Evolutionary conservation across 768 basidiomycete genomes (phyloP).

Genomic region (Holtermanniella nyarrowii): DNA sequence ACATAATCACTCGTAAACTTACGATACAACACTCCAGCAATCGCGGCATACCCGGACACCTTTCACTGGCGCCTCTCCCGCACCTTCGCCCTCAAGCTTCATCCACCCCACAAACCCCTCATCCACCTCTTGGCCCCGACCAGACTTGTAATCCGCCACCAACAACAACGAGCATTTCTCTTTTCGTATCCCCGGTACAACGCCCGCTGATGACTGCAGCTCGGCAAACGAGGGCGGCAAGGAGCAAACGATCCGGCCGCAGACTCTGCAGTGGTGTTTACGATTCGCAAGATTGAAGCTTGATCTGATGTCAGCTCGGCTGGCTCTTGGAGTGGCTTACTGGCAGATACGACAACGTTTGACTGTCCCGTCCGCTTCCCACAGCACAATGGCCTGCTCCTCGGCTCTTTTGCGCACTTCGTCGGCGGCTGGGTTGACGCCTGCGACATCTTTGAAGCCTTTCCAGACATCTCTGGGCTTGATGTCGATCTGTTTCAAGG

Average conservation of each 20-base stretch:
- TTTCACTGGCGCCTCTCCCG: conserved; percentile 57
- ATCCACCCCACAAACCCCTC: conserved; percentile 42
- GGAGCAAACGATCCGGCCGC: conserved; percentile 83
- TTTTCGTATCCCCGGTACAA: conserved; percentile 32
- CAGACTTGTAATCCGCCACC: conserved; percentile 67
- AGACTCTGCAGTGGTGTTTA: conserved; percentile 92
- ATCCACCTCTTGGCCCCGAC: conserved; percentile 68
- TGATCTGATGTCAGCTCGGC: conserved; percentile 42
- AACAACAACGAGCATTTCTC: conserved; percentile 35
- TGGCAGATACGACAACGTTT: conserved; percentile 75
- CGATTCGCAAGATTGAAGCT: conserved; percentile 85
- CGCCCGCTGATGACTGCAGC: conserved; percentile 13
- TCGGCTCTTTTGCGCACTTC: conserved; percentile 63
- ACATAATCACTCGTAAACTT: conserved; percentile 36
- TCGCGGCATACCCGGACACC: conserved; percentile 78
- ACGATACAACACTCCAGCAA: conserved; percentile 73
- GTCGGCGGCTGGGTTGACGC: conserved; percentile 44
- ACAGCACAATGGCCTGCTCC: conserved; percentile 88
- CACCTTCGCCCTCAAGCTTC: conserved; percentile 49
- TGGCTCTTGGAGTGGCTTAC: conserved; percentile 42
- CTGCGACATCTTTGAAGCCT: conserved; percentile 47
- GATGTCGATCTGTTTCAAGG: conserved; percentile 41
- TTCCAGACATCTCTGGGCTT: conserved; percentile 63
- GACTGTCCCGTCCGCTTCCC: conserved; percentile 73
- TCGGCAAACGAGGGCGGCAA: conserved; percentile 51